Conservation (phyloP, 345 rosid species). For the Aquilaria yunnanensis region DNA sequence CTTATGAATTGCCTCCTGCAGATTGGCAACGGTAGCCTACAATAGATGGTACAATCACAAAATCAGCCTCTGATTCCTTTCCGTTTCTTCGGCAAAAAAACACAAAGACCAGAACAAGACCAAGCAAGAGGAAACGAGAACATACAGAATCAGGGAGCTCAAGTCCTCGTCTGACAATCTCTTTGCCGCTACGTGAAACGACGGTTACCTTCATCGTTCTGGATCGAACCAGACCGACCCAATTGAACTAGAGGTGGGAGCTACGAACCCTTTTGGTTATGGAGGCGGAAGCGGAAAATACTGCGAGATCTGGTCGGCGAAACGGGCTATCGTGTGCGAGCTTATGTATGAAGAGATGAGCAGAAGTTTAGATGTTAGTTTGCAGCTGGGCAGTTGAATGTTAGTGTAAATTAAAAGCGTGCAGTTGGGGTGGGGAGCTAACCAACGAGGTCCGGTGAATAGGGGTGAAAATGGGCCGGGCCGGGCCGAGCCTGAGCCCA, state of each 20-base stretch:
- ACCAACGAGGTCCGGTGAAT: not conserved
- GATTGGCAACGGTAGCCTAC: constrained; percentile 90
- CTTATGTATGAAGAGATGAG: not conserved
- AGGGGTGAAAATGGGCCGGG: no score
- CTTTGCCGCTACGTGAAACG: constrained; percentile 84
- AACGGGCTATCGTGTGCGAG: not conserved
- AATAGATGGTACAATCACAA: constrained; percentile 10
- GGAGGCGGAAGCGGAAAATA: not conserved
- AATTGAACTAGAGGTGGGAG: constrained; percentile 10
- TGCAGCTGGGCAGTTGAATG: not conserved
- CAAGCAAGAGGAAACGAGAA: not conserved
- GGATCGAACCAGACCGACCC: constrained; percentile 31
- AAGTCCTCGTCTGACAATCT: constrained; percentile 67
- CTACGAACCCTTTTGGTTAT: constrained; percentile 15
- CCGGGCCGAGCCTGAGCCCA: no score
- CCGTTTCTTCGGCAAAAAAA: constrained; percentile 11
- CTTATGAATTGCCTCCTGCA: constrained; percentile 84
- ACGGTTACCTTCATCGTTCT: constrained; percentile 66
- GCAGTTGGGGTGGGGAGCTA: constrained; percentile 22
- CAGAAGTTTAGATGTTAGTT: not conserved
- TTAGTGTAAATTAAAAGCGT: constrained; percentile 8
- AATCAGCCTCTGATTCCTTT: not conserved
- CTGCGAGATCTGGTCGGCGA: not conserved
- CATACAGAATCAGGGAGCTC: constrained; percentile 73
- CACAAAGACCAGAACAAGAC: not conserved